Conservation (phyloP, 1,139 yeast genomes). For the Hansenula lynferdii region DNA sequence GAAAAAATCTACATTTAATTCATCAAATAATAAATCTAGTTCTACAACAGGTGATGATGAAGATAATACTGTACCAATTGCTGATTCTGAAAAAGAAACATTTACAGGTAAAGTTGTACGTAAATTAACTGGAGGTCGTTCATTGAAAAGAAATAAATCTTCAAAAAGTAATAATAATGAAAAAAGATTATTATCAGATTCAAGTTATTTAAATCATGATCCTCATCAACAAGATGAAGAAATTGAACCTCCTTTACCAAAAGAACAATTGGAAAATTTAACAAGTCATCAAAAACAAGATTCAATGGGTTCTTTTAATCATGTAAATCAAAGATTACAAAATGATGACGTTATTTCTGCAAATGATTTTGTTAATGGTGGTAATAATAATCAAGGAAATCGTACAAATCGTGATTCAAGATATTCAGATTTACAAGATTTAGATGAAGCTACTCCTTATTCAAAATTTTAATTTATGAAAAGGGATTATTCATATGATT, state of each 20-base stretch:
- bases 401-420: constrained; percentile 3
- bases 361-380: constrained; percentile 14
- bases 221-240: constrained; percentile 1
- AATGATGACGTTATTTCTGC: constrained; percentile 11
- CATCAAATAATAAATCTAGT: constrained; percentile 9
- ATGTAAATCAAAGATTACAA: constrained; percentile 7
- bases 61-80: constrained; percentile 10
- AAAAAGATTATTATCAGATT: constrained; percentile 13
- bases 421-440: constrained; percentile 3
- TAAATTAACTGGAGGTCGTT: constrained; percentile 23
- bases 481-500: too few relatives aligned
- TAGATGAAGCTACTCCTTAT: constrained; percentile 2
- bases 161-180: constrained; percentile 4
- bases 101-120: constrained; percentile 30
- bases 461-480: constrained; percentile 1
- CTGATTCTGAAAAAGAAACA: constrained; percentile 23
- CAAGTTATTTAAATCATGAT: constrained; percentile 4
- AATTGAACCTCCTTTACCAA: constrained; percentile 8
- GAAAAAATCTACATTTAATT: constrained; percentile 9
- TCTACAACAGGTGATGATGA: constrained; percentile 10
- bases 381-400: constrained; percentile 1
- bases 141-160: constrained; percentile 15
- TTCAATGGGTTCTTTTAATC: constrained; percentile 16
- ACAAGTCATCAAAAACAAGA: constrained; percentile 11
- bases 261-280: neutral